Evolutionary conservation across 768 basidiomycete genomes (phyloP).

Genomic region (Neoboletus subvelutipes): DNA sequence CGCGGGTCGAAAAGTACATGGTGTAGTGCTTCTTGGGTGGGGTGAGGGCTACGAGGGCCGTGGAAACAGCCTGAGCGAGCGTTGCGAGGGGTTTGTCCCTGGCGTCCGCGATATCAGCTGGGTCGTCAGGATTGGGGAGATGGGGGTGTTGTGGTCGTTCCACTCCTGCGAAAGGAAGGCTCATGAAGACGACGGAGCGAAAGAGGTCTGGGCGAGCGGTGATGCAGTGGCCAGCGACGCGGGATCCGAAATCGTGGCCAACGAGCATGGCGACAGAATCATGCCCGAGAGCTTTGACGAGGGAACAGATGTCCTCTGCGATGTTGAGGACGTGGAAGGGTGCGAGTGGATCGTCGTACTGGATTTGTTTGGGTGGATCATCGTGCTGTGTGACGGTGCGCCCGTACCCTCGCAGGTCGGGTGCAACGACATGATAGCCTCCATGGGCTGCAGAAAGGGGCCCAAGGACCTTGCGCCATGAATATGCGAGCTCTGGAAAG

Average conservation of each 20-base stretch:
- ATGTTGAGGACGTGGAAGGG: slow-evolving; percentile 53
- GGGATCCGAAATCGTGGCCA: slow-evolving; percentile 62
- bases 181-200: slow-evolving; percentile 56
- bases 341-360: slow-evolving; percentile 49
- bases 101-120: background rate
- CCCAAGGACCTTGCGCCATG: slow-evolving; percentile 58
- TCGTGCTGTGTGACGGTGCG: slow-evolving; percentile 33
- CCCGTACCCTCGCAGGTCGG: slow-evolving; percentile 60
- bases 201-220: slow-evolving; percentile 58
- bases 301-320: slow-evolving; percentile 49
- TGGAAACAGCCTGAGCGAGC: slow-evolving; percentile 4
- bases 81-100: slow-evolving; percentile 12
- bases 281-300: slow-evolving; percentile 53
- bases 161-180: slow-evolving; percentile 52
- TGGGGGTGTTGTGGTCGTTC: slow-evolving; percentile 38
- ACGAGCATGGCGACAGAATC: slow-evolving; percentile 47
- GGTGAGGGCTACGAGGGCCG: slow-evolving; percentile 37
- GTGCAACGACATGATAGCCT: slow-evolving; percentile 63
- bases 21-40: slow-evolving; percentile 61
- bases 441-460: slow-evolving; percentile 41
- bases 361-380: slow-evolving; percentile 17
- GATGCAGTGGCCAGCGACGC: slow-evolving; percentile 51
- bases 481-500: slow-evolving; percentile 66
- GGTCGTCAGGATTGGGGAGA: slow-evolving; percentile 1
- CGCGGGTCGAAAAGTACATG: slow-evolving; percentile 46